Evolutionary conservation across 805 yeast species (phyloP), one percentile per base, ranked within the genome.

Genomic region (Starmerella bombi): DNA sequence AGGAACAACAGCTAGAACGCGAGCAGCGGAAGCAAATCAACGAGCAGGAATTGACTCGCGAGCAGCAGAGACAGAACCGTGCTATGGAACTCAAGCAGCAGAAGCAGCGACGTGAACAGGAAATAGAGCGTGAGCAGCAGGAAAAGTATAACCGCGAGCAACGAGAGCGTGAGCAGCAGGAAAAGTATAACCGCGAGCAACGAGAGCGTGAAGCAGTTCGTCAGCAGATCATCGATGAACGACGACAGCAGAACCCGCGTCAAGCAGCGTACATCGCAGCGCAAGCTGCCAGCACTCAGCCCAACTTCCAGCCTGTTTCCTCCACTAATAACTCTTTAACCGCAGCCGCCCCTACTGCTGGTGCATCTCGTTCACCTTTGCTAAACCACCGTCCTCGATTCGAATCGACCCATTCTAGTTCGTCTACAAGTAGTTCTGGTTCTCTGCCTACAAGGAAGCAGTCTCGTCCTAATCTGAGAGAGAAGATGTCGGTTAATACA

Each of bases 321-420:
- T n/a, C 27, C 27, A 20, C 19, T 12, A 4, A 25, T 4, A 28
- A 12, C n/a, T 16, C 42, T 3, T 28, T 16, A 12, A 36, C 46
- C 4, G 36, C 46, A 7, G 41, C 43, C 7, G 46, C 44, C 3
- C 44, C 44, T 3, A 32, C 44, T 5, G 34, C 41, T 1, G 35
- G 12, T 5, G 44, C 46, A 2, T 43, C 41, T 3, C 23, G 29
- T 12, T 43, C 46, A 1, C 43, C 46, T 3, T 27, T 39, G 16
- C 35, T 43, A 7, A 39, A 43, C 21, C 43, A 36, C 29, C 21
- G 40, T 21, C 29, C 32, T 15, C 39, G 39, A 3, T 30, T 23
- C 14, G 46, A 39, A 22, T 32, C 38, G 7, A 8, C 25, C 23
- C 21, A 12, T 29, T 16, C 17, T 5, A 12, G 21, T 5, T 6